Base-by-base conservation (phyloP, 306 rosid genomes). In the Pachyrhizus erosus region DNA sequence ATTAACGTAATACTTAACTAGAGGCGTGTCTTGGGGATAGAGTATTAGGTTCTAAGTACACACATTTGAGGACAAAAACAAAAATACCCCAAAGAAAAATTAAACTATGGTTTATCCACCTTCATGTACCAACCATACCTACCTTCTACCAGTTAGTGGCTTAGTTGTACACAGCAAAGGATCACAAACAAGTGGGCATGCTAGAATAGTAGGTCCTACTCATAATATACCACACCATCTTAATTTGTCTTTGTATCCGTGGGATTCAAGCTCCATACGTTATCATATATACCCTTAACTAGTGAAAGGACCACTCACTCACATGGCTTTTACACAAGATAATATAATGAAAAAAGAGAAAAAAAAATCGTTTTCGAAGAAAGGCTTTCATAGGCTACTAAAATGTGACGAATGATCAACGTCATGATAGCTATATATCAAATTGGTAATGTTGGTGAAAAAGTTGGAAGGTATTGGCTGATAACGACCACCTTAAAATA, bases 261-360 rank as follows among this genome's bases (percentile, higher is more conserved):
- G 90, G 82, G 70, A 82, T 82, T 86, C 73, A 71, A 79, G 83
- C 87, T 76, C 84, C 87, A 86, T 78, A 43, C 81, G 23, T 72
- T 84, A 43, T 82, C 73, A 42, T 42, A 42, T 10, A 54, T 20
- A 37, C 85, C 79, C 83, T 86, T 26, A 80, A 77, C 78, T 14
- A 54, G 27, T 39, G 46, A 75, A 84, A 87, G 92, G 90, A 89
- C 93, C 89, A 86, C 57, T 77, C 86, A 83, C 87, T 81, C 83
- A 84, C 87, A 80, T 80, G 87, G 18, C 66, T 73, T 20, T 79
- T 66, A 34, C 69, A 78, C 11, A 33, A 15, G 62, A 68, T 40
- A 68, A 5, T 24, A 52, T 65, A 43, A 64, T 26, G 37, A 8
- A 64, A 55, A 52, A 42, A 1, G 6, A 46, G 46, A 45, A 55